phyloP scores from a whole-genome alignment of 169 alveolate species.

The Ichthyophthirius multifiliis region DNA sequence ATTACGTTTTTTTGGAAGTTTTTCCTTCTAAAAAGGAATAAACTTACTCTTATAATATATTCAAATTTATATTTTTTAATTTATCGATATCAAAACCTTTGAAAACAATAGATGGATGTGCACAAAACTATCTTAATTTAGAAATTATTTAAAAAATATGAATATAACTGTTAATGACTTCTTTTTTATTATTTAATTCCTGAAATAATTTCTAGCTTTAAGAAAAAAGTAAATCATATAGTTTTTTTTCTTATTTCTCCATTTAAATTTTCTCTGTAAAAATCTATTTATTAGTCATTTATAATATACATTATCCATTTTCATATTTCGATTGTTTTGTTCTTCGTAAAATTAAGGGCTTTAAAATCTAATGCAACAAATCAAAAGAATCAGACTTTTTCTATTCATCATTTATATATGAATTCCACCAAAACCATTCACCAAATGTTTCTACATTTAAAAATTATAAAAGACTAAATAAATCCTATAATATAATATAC shows the following conservation, averaged over 20 bases:
- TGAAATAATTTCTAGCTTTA: slow-evolving; percentile 55
- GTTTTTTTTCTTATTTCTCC: slow-evolving; percentile 53
- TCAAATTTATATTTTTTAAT: too few relatives aligned
- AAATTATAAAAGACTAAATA: slow-evolving; percentile 91
- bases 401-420: slow-evolving; percentile 48
- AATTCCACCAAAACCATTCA: slow-evolving; percentile 79
- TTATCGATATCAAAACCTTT: too few relatives aligned
- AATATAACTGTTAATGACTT: slow-evolving; percentile 56
- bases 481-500: slow-evolving; percentile 79
- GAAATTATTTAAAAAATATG: slow-evolving; percentile 69
- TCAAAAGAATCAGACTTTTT: slow-evolving; percentile 44
- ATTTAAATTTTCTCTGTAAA: slow-evolving; percentile 68
- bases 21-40: too few relatives aligned
- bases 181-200: slow-evolving; percentile 48
- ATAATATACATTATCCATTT: slow-evolving; percentile 57
- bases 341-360: slow-evolving; percentile 87
- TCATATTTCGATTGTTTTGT: slow-evolving; percentile 72
- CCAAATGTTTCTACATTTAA: slow-evolving; percentile 89
- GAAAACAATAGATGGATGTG: slow-evolving; percentile 60
- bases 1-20: too few relatives aligned
- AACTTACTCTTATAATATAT: too few relatives aligned
- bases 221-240: slow-evolving; percentile 13
- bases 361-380: slow-evolving; percentile 60
- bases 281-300: slow-evolving; percentile 81
- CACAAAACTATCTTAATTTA: slow-evolving; percentile 77